Base-by-base conservation (phyloP, 257 asterid genomes). In the Anisodus acutangulus region DNA sequence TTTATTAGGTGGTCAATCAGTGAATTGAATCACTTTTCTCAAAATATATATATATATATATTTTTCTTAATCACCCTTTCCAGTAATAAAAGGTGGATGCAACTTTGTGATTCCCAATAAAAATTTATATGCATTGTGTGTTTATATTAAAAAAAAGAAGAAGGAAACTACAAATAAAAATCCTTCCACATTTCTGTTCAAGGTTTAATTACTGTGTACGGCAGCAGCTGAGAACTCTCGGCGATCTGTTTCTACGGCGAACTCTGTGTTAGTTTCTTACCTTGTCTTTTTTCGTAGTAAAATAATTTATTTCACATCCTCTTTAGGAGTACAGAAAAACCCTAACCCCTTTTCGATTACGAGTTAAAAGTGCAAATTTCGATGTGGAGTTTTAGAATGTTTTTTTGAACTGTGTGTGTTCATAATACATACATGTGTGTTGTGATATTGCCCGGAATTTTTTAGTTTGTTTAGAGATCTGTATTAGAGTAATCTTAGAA, bases 201-300 rank as follows among this genome's bases (percentile, higher is more conserved):
- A 43, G 79, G 79, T 16, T 70, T 70, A 70, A 43, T 70, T 70
- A 17, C 15, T 41, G 79, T 5, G 17, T 55, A 70, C 55, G 79
- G 26, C 26, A 22, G 55, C 35, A 70, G 79, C 35, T 70, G 55
- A 22, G 35, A 31, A 31, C 2, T 71, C 2, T n/a, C 45, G 17
- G 39, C 59, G 80, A 47, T 47, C 60, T 47, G 0, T 31, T 22
- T 22, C 26, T 0, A 22, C 26, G 26, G 26, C 26, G 35, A 74
- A 49, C 6, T 76, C 4, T 51, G 22, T 35, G 81, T 76, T 51
- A 51, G 63, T 22, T 4, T 45, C 57, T 10, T 45, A 2, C 4
- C 13, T 47, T 22, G 3, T 47, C 19, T 31, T 31, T 31, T 31
- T 31, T 31, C 35, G 1, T 31, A 31, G 1, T 31, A 31, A 22